Percentiles rank a stretch among this genome's conserved stretches.
Conservation (phyloP, 208 protist species). For the Acanthamoeba sp. region DNA sequence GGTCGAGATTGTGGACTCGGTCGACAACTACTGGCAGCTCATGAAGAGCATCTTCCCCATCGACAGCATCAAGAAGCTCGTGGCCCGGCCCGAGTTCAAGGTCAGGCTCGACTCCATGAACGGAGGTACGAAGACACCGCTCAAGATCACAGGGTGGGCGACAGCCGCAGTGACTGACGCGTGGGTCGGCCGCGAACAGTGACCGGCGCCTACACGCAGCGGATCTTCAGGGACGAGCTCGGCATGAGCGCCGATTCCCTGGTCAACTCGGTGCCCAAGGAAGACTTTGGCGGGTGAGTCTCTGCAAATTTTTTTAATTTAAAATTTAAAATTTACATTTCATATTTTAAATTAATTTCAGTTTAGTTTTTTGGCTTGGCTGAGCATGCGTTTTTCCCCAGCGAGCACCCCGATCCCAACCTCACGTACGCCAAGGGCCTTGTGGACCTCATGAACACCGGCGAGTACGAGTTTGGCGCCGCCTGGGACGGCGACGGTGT, state of each 20-base stretch:
- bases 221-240: conserved; percentile 95
- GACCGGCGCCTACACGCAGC: conserved; percentile 95
- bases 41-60: conserved; percentile 97
- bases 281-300: conserved; percentile 94
- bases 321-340: too few species aligned
- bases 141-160: too few species aligned
- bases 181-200: too few species aligned
- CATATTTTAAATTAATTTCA: too few species aligned
- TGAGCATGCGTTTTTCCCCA: conserved; percentile 70
- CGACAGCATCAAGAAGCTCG: conserved; percentile 88
- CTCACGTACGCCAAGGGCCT: conserved; percentile 97
- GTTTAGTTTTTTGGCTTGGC: too few species aligned
- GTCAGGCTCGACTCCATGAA: conserved; percentile 95
- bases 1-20: conserved; percentile 95
- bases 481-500: conserved; percentile 97
- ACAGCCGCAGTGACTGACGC: too few species aligned
- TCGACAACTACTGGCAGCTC: conserved; percentile 93
- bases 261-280: conserved; percentile 87
- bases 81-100: conserved; percentile 92
- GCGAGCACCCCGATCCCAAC: conserved; percentile 98
- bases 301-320: too few species aligned
- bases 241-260: conserved; percentile 88
- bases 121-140: conserved; percentile 90
- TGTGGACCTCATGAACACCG: conserved; percentile 93
- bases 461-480: conserved; percentile 94